phyloP scores from a whole-genome alignment of 768 basidiomycete species.

The Lactarius tabidus region DNA sequence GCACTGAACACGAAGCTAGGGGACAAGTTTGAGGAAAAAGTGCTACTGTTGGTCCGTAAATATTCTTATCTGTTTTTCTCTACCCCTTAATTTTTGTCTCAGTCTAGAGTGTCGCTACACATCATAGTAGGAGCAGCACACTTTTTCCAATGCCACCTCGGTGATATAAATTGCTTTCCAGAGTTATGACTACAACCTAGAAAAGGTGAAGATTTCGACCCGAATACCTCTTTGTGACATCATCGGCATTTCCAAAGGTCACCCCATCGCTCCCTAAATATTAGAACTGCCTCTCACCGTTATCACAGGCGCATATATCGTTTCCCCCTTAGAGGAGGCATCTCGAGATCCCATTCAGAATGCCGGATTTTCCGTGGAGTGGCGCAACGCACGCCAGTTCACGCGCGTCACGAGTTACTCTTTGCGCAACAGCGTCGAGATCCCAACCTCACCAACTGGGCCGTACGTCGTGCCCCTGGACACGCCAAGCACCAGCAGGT shows the following conservation, averaged over 20 bases:
- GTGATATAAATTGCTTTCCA: slow-evolving; percentile 30
- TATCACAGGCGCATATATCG: slow-evolving; percentile 80
- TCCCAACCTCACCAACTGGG: slow-evolving; percentile 20
- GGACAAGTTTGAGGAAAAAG: slow-evolving; percentile 92
- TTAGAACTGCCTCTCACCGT: background rate
- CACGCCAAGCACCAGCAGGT: background rate
- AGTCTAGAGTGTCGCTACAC: slow-evolving; percentile 57
- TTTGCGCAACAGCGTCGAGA: slow-evolving; percentile 60
- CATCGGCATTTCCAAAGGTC: slow-evolving; percentile 73
- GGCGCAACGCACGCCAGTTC: slow-evolving; percentile 64
- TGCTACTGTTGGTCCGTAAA: slow-evolving; percentile 72
- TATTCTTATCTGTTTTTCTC: slow-evolving; percentile 28
- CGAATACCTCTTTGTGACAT: slow-evolving; percentile 86
- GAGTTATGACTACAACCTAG: slow-evolving; percentile 92
- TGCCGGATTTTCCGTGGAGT: slow-evolving; percentile 81
- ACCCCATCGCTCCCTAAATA: slow-evolving; percentile 8
- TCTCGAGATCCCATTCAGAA: slow-evolving; percentile 87
- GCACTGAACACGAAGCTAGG: slow-evolving; percentile 65
- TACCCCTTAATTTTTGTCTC: background rate
- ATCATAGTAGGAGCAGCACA: slow-evolving; percentile 56
- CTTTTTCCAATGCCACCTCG: background rate
- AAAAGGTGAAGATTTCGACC: slow-evolving; percentile 87
- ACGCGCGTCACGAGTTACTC: slow-evolving; percentile 85
- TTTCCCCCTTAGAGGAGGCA: slow-evolving; percentile 89
- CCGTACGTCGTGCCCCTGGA: background rate